phyloP scores from a whole-genome alignment of 768 basidiomycete genomes.

The Leccinum disarticulatum region DNA sequence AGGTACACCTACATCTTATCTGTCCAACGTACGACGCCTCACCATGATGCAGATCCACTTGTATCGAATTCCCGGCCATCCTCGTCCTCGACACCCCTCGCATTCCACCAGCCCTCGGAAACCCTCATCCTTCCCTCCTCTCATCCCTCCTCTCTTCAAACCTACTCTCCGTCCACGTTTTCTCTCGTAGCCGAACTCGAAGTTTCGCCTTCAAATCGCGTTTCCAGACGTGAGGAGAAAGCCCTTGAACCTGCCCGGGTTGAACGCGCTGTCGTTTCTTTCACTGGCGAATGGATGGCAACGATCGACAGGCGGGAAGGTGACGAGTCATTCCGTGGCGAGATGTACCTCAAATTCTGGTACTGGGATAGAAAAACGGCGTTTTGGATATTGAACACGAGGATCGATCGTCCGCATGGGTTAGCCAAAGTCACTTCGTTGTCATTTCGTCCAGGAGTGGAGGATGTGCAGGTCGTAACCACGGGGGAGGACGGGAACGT shows the following conservation, averaged over 20 bases:
- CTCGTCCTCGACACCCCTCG: slow-evolving; percentile 57
- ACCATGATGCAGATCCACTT: slow-evolving; percentile 35
- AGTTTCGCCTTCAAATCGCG: slow-evolving; percentile 89
- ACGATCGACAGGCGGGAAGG: slow-evolving; percentile 78
- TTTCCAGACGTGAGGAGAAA: slow-evolving; percentile 79
- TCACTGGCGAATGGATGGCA: slow-evolving; percentile 86
- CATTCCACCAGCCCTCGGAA: slow-evolving; percentile 69
- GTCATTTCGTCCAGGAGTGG: slow-evolving; percentile 59
- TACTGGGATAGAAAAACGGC: slow-evolving; percentile 66
- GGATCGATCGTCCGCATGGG: slow-evolving; percentile 88
- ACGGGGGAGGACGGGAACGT: slow-evolving; percentile 72
- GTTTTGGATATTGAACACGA: slow-evolving; percentile 79
- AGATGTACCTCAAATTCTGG: slow-evolving; percentile 90
- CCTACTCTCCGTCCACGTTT: slow-evolving; percentile 73
- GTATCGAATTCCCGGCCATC: slow-evolving; percentile 37
- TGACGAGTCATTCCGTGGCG: slow-evolving; percentile 62
- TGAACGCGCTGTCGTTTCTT: slow-evolving; percentile 63
- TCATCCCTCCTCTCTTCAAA: slow-evolving; percentile 93
- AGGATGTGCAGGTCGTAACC: slow-evolving; percentile 58
- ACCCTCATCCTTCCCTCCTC: slow-evolving; percentile 89
- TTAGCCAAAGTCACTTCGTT: slow-evolving; percentile 57
- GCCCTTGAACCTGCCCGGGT: slow-evolving; percentile 74
- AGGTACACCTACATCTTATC: slow-evolving; percentile 43
- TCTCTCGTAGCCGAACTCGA: slow-evolving; percentile 84
- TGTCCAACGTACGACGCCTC: background rate